These are phyloP conservation scores for Cupressus sempervirens DNA, from an alignment of 75 land plant genomes.

Conservation along the genomic window DNA sequence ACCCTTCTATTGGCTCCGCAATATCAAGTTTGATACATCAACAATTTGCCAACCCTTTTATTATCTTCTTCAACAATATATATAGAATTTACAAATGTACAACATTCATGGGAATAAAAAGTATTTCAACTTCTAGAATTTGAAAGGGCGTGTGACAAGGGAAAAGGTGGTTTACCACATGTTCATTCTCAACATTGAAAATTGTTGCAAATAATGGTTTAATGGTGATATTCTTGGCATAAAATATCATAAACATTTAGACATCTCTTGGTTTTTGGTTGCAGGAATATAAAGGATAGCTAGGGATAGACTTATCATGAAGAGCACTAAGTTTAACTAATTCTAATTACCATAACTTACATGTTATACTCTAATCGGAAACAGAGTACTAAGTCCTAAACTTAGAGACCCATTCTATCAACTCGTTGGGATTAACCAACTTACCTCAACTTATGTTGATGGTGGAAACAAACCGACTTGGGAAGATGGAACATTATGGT, in stretches of 20 bases:
- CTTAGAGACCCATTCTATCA: background rate
- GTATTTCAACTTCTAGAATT: too few relatives aligned
- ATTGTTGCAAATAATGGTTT: background rate
- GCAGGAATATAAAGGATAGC: too few relatives aligned
- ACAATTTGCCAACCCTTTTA: too few relatives aligned
- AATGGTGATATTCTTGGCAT: background rate
- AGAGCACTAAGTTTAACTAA: background rate
- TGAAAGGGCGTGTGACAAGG: background rate
- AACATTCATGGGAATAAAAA: too few relatives aligned
- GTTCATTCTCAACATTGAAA: background rate
- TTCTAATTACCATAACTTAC: constrained; percentile 1
- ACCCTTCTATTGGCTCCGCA: too few relatives aligned
- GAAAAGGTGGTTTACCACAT: background rate
- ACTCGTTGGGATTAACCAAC: background rate
- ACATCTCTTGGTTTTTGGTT: background rate
- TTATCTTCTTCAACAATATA: too few relatives aligned
- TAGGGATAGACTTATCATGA: background rate
- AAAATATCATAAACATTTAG: background rate
- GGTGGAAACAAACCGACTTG: constrained; percentile 5
- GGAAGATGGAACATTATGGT: constrained; percentile 8
- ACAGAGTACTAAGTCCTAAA: background rate
- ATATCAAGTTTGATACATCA: too few relatives aligned
- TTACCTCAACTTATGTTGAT: background rate
- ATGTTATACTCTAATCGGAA: constrained; percentile 2
- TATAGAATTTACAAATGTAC: too few relatives aligned